Evolutionary conservation across 257 asterid genomes (phyloP), one percentile per base, ranked within the genome.

Genomic region (Gentiana macrophylla): DNA sequence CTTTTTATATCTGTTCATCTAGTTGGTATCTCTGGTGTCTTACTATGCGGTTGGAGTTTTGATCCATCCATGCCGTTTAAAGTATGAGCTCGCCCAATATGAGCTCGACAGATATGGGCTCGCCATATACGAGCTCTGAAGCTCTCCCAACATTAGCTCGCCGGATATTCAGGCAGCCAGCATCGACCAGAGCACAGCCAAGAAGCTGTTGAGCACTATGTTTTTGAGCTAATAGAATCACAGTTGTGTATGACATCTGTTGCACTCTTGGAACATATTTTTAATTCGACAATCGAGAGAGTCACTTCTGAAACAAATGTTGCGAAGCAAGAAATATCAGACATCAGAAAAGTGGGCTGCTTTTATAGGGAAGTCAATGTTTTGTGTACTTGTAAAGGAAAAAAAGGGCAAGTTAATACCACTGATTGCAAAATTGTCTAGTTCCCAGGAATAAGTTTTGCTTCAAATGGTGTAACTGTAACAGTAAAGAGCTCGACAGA

Each of bases 291-390:
- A 75, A 55, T 72, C 70, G 55, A 94, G 79, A 11, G 89, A 78
- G 67, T 68, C 88, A 15, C 77, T 81, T 72, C 81, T 92, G 34
- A 66, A 74, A 49, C 83, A 70, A 77, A 67, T 92, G 88, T 63
- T 92, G 75, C 85, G 78, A 59, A 56, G 61, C 62, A 74, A 64
- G 37, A 78, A 85, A 55, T 74, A 65, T 62, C 82, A 70, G 72
- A 94, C 90, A 48, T 97, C 98, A 35, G 98, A 83, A 69, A 88
- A 80, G 83, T 92, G 95, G 98, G 98, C 98, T 35, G 61, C 80
- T 35, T 80, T 76, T 74, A 61, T 83, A 91, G 98, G 98, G 58
- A 85, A 77, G 75, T 77, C 86, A 59, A 62, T 65, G 78, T 60
- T 80, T 67, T 70, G 75, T 59, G 57, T 79, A 55, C 94, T 92